Evolutionary conservation across 108 stramenopile genomes (phyloP).

Genomic region (Pseudonitzschia multiseries): DNA sequence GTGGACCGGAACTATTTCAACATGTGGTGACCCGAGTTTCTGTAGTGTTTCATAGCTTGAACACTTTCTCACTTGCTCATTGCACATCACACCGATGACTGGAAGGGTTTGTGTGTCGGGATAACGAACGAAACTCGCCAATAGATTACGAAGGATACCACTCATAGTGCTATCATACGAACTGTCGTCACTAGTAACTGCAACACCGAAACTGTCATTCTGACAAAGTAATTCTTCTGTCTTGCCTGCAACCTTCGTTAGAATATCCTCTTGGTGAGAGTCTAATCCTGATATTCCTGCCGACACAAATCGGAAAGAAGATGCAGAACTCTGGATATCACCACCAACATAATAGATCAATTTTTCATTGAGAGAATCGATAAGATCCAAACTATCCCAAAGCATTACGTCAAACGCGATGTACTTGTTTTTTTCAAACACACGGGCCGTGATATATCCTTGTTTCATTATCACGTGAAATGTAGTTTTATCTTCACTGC

Average conservation of each 20-base stretch:
- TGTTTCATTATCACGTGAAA: constrained; percentile 39
- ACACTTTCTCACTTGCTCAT: constrained; percentile 1
- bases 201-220: not conserved
- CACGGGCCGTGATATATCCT: constrained; percentile 61
- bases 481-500: constrained; percentile 8
- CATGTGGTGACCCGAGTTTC: not conserved
- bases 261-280: not conserved
- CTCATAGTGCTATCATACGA: not conserved
- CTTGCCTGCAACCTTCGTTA: constrained; percentile 4
- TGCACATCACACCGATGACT: constrained; percentile 14
- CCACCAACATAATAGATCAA: constrained; percentile 35
- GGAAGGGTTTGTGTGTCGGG: not conserved
- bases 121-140: not conserved
- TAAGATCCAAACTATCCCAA: constrained; percentile 43
- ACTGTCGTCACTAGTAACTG: not conserved
- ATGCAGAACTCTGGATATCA: constrained; percentile 13
- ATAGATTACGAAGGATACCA: constrained; percentile 6
- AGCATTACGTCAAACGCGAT: constrained; percentile 62
- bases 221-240: constrained; percentile 5
- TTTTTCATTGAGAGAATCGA: constrained; percentile 27
- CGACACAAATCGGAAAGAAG: constrained; percentile 66
- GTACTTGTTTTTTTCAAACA: constrained; percentile 55
- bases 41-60: constrained; percentile 9
- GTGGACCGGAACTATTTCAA: not conserved
- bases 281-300: constrained; percentile 52